Evolutionary conservation across 2,329 filamentous ascomycete species (phyloP), one percentile per base, ranked within the genome.

Genomic region (Aplosporella prunicola): DNA sequence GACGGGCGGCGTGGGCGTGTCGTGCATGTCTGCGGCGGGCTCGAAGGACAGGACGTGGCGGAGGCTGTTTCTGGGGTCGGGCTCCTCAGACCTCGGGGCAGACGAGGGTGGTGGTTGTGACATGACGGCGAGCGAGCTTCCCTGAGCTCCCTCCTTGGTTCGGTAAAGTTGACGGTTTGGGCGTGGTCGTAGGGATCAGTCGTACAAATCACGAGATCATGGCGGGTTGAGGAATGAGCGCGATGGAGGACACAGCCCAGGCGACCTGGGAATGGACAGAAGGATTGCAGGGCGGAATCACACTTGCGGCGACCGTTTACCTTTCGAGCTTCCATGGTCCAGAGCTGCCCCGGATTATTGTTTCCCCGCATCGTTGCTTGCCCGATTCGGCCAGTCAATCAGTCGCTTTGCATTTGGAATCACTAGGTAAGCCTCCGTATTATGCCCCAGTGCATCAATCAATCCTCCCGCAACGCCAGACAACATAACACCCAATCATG

Each of bases 11-110:
- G 37, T 39, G 8, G 37, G 37, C 14, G 31, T 31, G 37, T 39
- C 37, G 31, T 24, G 22, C 20, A 35, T 35, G 22, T 59, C 56
- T 53, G 56, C 57, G 39, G 49, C 40, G 22, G 57, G 52, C 13
- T 60, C 57, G 23, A 50, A 45, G 8, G 52, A 53, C 42, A 61
- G 53, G 36, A 60, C 59, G 48, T 60, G 56, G 46, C 55, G 57
- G 41, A 61, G 44, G 46, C 55, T 59, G 53, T 53, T 59, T 36
- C 57, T 50, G 16, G 57, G 55, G 49, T 60, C 57, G 40, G 55
- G 39, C 47, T 39, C 37, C 30, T 39, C 37, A 31, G 37, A 29
- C 24, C 37, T 30, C 37, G 37, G 37, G 11, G 37, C 37, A 33
- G 37, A 24, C 6, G 37, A 29, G 11, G 37, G 23, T 13, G 37